A percentile compares a stretch with the other conserved stretches of the same genome.
Evolutionary conservation across 2,329 filamentous ascomycete genomes (phyloP).

Genomic region (Coleophoma cylindrospora): DNA sequence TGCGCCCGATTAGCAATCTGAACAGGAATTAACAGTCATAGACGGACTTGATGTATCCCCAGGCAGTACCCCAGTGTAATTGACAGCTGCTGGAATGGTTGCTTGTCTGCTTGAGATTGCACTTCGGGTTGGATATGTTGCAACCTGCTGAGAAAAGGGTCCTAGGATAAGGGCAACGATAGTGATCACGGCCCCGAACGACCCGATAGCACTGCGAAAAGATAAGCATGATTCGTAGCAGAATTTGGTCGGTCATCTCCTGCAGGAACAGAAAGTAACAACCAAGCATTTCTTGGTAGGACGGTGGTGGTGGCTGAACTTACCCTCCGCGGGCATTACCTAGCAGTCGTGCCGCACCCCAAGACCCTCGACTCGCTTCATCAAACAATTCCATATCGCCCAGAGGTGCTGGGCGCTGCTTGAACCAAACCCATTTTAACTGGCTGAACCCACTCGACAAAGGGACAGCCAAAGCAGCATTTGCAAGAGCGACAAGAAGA

Average conservation of each 20-base stretch:
- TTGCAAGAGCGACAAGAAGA: slow-evolving; percentile 9
- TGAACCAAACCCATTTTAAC: slow-evolving; percentile 11
- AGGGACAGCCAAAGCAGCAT: background rate
- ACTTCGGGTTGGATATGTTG: background rate
- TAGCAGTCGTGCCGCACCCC: background rate
- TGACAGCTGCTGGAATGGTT: background rate
- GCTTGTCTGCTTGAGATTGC: background rate
- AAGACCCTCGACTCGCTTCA: background rate
- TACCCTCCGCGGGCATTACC: background rate
- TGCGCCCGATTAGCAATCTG: background rate
- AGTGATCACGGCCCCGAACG: background rate
- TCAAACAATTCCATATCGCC: slow-evolving; percentile 1
- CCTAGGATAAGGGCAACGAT: background rate
- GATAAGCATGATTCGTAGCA: background rate
- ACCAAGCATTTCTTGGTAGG: background rate
- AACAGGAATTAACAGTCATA: no score
- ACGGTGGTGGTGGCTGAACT: background rate
- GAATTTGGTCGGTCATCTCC: background rate
- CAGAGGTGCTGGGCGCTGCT: background rate
- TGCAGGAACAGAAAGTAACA: background rate
- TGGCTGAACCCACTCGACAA: slow-evolving; percentile 2
- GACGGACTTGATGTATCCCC: background rate
- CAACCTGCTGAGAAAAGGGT: slow-evolving; percentile 1
- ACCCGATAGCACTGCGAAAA: background rate
- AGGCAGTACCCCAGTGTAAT: background rate